A percentile compares a stretch with the other conserved stretches of the same genome.
These are phyloP conservation scores for Heterobasidion occidentale DNA, from an alignment of 1,284 basidiomycete species.

Conservation along the genomic window DNA sequence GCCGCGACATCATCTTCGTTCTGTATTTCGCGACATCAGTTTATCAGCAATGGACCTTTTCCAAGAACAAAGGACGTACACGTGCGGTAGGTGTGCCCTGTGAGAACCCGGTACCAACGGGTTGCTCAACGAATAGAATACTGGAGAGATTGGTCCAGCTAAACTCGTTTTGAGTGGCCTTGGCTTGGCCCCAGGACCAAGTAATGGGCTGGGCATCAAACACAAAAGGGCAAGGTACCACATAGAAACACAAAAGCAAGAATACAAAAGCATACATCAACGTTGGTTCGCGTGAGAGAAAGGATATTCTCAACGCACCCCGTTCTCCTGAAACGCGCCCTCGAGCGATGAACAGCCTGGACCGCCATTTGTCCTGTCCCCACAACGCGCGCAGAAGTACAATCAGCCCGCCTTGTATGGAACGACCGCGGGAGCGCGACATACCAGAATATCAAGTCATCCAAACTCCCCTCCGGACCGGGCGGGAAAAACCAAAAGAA, in stretches of 20 bases:
- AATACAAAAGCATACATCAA: too few species aligned
- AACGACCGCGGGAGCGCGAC: conserved; percentile 26
- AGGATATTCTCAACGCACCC: conserved; percentile 36
- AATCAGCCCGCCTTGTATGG: conserved; percentile 9
- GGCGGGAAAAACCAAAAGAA: conserved; percentile 89
- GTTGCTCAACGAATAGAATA: conserved; percentile 80
- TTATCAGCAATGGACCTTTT: neutral
- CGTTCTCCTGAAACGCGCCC: conserved; percentile 77
- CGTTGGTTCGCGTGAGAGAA: too few species aligned
- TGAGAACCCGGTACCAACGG: conserved; percentile 77
- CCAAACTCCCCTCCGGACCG: conserved; percentile 57
- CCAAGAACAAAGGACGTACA: conserved; percentile 25
- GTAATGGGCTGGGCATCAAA: conserved; percentile 42
- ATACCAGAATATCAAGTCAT: conserved; percentile 72
- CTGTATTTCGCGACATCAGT: conserved; percentile 22
- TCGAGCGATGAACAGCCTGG: conserved; percentile 68
- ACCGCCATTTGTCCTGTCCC: conserved; percentile 40
- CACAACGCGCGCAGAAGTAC: conserved; percentile 16
- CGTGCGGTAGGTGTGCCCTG: conserved; percentile 61
- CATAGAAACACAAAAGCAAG: neutral
- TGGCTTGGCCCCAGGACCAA: conserved; percentile 60
- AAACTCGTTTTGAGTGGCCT: conserved; percentile 59
- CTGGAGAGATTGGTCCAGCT: conserved; percentile 81
- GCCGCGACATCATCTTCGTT: conserved; percentile 60
- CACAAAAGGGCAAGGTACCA: conserved; percentile 2